Percentiles rank a stretch among this genome's conserved stretches.
These are phyloP conservation scores for Thielaviopsis populi DNA, from an alignment of 2,329 filamentous ascomycete species.

Conservation along the genomic window DNA sequence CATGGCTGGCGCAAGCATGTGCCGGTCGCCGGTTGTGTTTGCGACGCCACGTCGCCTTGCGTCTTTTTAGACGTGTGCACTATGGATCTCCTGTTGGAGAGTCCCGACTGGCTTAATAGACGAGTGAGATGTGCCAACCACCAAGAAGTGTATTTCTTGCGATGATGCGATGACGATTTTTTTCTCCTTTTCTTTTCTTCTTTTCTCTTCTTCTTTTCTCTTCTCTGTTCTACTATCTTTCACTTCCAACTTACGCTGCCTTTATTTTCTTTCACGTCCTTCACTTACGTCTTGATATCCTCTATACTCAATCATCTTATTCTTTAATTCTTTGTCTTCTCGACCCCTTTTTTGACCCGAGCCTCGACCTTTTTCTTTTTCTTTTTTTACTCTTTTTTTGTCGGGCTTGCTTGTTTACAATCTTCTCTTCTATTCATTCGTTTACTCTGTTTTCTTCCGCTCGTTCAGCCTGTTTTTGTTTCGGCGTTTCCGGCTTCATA, in stretches of 20 bases:
- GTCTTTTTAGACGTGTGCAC: slow-evolving; percentile 5
- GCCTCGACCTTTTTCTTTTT: neutral
- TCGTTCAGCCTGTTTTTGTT: neutral
- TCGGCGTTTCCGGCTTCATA: slow-evolving; percentile 1
- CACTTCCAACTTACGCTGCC: slow-evolving; percentile 13
- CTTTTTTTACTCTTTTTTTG: neutral
- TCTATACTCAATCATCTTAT: slow-evolving; percentile 2
- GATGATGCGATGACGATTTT: slow-evolving; percentile 10
- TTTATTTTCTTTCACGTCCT: slow-evolving; percentile 11
- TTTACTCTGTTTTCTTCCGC: neutral
- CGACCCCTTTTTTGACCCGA: neutral
- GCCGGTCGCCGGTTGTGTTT: slow-evolving; percentile 12
- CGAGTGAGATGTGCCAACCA: slow-evolving; percentile 8
- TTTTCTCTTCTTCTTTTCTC: neutral
- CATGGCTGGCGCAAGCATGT: slow-evolving; percentile 6
- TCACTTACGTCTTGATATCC: slow-evolving; percentile 16
- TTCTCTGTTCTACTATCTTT: slow-evolving; percentile 3
- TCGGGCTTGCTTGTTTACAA: neutral
- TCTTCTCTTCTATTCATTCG: neutral
- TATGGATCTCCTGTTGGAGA: slow-evolving; percentile 13
- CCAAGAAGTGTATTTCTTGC: slow-evolving; percentile 3
- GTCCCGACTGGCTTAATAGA: neutral
- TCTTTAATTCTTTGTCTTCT: slow-evolving; percentile 17
- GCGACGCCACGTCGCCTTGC: slow-evolving; percentile 9
- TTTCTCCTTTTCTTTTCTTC: neutral